Evolutionary conservation across 1,284 basidiomycete genomes (phyloP).

Genomic region (Cutaneotrichosporon curvatum): DNA sequence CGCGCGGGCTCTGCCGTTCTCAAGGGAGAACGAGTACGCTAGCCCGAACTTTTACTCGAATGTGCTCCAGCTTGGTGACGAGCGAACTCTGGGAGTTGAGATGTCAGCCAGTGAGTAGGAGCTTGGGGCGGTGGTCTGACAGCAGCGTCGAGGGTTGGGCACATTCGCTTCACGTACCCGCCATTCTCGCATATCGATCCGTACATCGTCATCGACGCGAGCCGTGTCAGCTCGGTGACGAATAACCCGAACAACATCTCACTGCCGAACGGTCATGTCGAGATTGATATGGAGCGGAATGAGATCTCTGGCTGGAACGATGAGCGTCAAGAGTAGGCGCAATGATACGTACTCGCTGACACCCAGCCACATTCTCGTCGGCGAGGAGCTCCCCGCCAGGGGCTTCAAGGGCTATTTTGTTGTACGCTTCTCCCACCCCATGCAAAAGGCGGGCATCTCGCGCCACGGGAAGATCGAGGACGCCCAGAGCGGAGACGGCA

Average conservation of each 20-base stretch:
- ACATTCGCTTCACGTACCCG: slow-evolving; percentile 64
- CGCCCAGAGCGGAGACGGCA: slow-evolving; percentile 23
- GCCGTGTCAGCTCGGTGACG: slow-evolving; percentile 58
- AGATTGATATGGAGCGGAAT: slow-evolving; percentile 49
- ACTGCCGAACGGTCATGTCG: slow-evolving; percentile 56
- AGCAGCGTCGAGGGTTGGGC: slow-evolving; percentile 67
- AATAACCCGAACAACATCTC: slow-evolving; percentile 53
- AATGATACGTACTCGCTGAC: slow-evolving; percentile 18
- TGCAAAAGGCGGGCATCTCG: slow-evolving; percentile 33
- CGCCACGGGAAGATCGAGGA: background rate
- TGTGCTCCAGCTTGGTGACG: slow-evolving; percentile 53
- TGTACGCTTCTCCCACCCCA: slow-evolving; percentile 58
- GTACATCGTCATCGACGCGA: slow-evolving; percentile 64
- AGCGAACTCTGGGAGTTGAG: slow-evolving; percentile 53
- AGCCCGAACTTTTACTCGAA: slow-evolving; percentile 64
- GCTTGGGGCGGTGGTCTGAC: background rate
- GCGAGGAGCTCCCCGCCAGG: slow-evolving; percentile 48
- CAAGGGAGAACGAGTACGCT: slow-evolving; percentile 56
- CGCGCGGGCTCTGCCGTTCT: slow-evolving; percentile 58
- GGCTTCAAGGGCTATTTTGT: slow-evolving; percentile 65
- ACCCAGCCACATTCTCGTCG: slow-evolving; percentile 36
- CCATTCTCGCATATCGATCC: slow-evolving; percentile 47
- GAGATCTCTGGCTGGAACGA: slow-evolving; percentile 65
- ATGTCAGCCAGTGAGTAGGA: slow-evolving; percentile 59
- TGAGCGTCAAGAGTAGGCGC: slow-evolving; percentile 68